phyloP scores from a whole-genome alignment of 2,329 filamentous ascomycete species.

The Kalmusia sp. region DNA sequence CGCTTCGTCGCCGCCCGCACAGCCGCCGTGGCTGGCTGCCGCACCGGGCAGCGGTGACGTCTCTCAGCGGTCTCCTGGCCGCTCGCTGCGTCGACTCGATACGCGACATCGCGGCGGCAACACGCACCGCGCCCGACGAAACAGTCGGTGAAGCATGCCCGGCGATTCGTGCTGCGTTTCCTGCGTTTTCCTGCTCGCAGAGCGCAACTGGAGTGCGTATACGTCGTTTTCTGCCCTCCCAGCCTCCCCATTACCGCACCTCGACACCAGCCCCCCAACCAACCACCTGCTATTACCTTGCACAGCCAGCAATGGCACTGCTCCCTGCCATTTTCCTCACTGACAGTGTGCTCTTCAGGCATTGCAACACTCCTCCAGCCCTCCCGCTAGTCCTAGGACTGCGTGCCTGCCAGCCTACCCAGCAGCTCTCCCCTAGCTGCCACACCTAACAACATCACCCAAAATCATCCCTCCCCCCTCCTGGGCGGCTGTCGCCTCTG shows the following conservation, averaged over 20 bases:
- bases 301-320: conserved; percentile 18
- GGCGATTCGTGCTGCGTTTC: conserved; percentile 19
- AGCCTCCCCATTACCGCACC: conserved; percentile 19
- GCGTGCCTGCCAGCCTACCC: conserved; percentile 12
- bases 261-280: conserved; percentile 26
- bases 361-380: conserved; percentile 26
- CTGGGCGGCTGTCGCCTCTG: conserved; percentile 9
- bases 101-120: conserved; percentile 11
- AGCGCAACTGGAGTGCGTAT: conserved; percentile 18
- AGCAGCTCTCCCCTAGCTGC: background rate
- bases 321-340: conserved; percentile 21
- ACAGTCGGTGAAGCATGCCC: conserved; percentile 26
- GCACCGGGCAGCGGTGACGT: conserved; percentile 16
- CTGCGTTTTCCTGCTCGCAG: too few species aligned
- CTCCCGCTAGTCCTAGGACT: conserved; percentile 21
- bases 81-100: conserved; percentile 10
- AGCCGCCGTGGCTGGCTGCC: conserved; percentile 15
- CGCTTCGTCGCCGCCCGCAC: conserved; percentile 9
- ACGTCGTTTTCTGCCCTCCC: conserved; percentile 15
- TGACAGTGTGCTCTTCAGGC: conserved; percentile 21
- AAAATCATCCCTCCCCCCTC: conserved; percentile 4
- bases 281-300: conserved; percentile 7
- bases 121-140: background rate
- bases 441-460: conserved; percentile 3
- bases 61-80: background rate